Percentiles rank a stretch among this genome's conserved stretches.
Conservation (phyloP, 352 stramenopile genomes). For the Globisporangium polare region DNA sequence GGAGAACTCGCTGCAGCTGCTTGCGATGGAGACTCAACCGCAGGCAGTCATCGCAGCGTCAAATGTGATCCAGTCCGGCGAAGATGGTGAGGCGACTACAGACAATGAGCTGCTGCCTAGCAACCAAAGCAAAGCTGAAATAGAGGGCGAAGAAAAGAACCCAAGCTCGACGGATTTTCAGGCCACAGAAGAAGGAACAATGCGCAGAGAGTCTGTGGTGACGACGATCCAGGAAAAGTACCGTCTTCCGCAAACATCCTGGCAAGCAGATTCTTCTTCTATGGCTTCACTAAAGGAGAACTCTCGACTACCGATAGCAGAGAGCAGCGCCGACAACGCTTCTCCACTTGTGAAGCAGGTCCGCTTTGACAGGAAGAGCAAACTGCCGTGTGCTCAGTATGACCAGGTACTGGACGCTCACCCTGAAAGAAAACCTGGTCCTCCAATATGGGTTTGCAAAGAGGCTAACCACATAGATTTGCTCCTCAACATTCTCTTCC, state of each 20-base stretch:
- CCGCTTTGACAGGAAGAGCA: slow-evolving; percentile 12
- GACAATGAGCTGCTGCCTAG: background rate
- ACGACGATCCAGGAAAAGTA: slow-evolving; percentile 47
- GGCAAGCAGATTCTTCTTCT: slow-evolving; percentile 6
- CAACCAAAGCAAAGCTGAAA: background rate
- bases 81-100: background rate
- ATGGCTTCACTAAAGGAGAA: background rate
- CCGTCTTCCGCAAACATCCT: slow-evolving; percentile 32
- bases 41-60: background rate
- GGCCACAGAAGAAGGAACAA: background rate
- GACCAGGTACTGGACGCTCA: slow-evolving; percentile 18
- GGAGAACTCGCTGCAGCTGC: slow-evolving; percentile 3
- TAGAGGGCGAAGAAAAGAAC: background rate
- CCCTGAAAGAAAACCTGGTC: background rate
- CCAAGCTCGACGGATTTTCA: background rate
- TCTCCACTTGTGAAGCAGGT: background rate
- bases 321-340: background rate
- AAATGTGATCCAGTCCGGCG: background rate
- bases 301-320: background rate
- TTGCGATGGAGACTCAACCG: background rate
- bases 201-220: slow-evolving; percentile 1
- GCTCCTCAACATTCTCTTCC: background rate
- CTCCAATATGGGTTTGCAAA: background rate
- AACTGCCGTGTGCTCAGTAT: slow-evolving; percentile 29
- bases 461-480: background rate